Base-by-base conservation (phyloP, 495 filamentous ascomycete genomes). In the Barbatosphaeria neglecta region DNA sequence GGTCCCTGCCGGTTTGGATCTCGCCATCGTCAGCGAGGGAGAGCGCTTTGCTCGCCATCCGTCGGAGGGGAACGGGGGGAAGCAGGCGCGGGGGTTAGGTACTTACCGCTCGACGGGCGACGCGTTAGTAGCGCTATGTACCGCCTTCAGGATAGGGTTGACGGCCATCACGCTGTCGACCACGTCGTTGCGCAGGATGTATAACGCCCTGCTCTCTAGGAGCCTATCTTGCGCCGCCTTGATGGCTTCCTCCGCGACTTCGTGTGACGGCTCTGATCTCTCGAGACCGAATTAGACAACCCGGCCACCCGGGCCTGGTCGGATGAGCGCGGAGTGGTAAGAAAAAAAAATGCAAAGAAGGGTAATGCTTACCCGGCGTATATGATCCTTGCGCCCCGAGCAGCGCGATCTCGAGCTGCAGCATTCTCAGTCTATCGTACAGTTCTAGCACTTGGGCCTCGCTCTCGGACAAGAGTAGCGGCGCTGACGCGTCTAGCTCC, bases 121-220 rank as follows among this genome's bases (percentile, higher is more conserved):
- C n/a, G 76, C 69, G 39, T 77, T 73, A 3, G 74, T 78, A 40
- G 80, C 83, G 41, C 78, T 65, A 58, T 90, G 84, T 43, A 88
- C 75, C 1, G 86, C 82, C 56, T 85, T 87, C 43, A 93, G 64
- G 41, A 80, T 80, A 9, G 86, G 86, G 55, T 85, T 81, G 19
- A 79, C 77, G 51, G 76, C 75, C 48, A 90, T 62, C 22, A 84
- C 76, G 43, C 69, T 80, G 41, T 78, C 75, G 11, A 83, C 63
- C n/a, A 86, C 75, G 50, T 75, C 77, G 53, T 78, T 78, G 46
- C 76, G 77, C 46, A 89, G 67, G 25, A 74, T 69, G 56, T 87
- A 84, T 38, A 69, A 67, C 40, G 83, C 79, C 57, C 81, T 77
- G 37, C 84, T 77, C 52, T 86, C 77, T 19, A 87, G 63, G 25